Percentiles rank a stretch among this genome's conserved stretches.
These are phyloP conservation scores for Pyrus bretschneideri DNA, from an alignment of 306 rosid species.

Conservation along the genomic window DNA sequence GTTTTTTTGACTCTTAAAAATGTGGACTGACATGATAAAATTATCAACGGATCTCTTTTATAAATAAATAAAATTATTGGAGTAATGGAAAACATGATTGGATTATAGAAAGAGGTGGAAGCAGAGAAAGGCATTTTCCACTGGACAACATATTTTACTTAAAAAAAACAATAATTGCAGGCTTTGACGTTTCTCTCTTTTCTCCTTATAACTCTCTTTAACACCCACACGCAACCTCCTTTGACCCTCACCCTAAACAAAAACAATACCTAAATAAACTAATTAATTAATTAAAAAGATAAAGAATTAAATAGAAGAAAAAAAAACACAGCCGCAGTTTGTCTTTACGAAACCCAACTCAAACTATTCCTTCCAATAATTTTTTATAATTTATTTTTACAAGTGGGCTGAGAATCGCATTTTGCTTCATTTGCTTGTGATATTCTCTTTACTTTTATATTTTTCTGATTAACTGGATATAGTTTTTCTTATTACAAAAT, in stretches of 20 bases:
- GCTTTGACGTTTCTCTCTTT: slow-evolving; percentile 56
- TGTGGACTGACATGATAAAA: too few relatives aligned
- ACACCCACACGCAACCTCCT: slow-evolving; percentile 85
- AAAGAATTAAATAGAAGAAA: background rate
- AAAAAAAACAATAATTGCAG: slow-evolving; percentile 66
- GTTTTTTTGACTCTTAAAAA: too few relatives aligned
- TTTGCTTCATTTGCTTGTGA: slow-evolving; percentile 27
- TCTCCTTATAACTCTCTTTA: slow-evolving; percentile 28
- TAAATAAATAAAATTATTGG: background rate
- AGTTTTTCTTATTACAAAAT: background rate
- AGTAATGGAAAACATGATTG: background rate
- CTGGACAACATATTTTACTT: slow-evolving; percentile 9
- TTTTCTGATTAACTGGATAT: too few relatives aligned
- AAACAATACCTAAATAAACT: too few relatives aligned
- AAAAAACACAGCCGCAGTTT: slow-evolving; percentile 57
- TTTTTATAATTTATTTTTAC: background rate
- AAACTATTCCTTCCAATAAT: background rate
- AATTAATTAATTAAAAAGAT: background rate
- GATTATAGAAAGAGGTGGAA: background rate
- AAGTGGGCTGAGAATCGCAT: slow-evolving; percentile 27
- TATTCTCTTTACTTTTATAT: background rate
- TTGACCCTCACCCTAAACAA: slow-evolving; percentile 47
- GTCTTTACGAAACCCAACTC: slow-evolving; percentile 47
- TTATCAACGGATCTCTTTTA: too few relatives aligned
- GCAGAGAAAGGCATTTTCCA: slow-evolving; percentile 20